Base-by-base conservation (phyloP, 2,329 filamentous ascomycete species). In the Dothistroma pini region DNA sequence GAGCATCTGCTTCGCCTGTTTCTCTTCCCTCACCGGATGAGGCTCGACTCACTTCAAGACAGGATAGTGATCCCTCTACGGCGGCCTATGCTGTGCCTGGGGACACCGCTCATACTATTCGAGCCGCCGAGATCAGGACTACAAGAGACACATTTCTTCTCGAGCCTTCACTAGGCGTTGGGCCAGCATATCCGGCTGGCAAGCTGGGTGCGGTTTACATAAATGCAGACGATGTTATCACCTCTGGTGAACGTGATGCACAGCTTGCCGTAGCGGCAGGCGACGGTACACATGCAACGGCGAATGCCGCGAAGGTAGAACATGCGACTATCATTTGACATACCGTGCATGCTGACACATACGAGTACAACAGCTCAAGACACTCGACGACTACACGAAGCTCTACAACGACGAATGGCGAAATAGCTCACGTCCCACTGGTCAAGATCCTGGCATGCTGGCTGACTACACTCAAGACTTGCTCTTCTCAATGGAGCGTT, bases 401-500 rank as follows among this genome's bases (percentile, higher is more conserved):
- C 70, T 81, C 1, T 82, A 81, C 63, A 62, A 77, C 14, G 71
- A 70, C 10, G 71, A 80, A 61, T 81, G 78, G 76, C 69, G 69
- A 9, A 32, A 16, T 2, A 69, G 67, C 1, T 69, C 76, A 0
- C 68, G 77, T 5, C 76, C 78, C 0, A 66, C 64, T 10, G 77
- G 78, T 1, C 65, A 72, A 1, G 66, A 67, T 48, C 67, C 71
- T 32, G 75, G 80, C 12, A 73, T 78, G 10, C 66, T 78, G 9
- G 71, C 75, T 29, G 81, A 82, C 60, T 79, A 77, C 60, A 81
- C 79, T 0, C 72, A 78, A 56, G 80, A 82, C 63, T 66, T 80
- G 1, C 62, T 77, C 31, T 81, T 82, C 64, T 78, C 78, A 4
- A 82, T 81, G 79, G 76, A 80, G 62, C 72, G 79, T 11, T 68